Evolutionary conservation across 768 basidiomycete genomes (phyloP), one percentile per base, ranked within the genome.

Genomic region (Melanogaster broomeanus): DNA sequence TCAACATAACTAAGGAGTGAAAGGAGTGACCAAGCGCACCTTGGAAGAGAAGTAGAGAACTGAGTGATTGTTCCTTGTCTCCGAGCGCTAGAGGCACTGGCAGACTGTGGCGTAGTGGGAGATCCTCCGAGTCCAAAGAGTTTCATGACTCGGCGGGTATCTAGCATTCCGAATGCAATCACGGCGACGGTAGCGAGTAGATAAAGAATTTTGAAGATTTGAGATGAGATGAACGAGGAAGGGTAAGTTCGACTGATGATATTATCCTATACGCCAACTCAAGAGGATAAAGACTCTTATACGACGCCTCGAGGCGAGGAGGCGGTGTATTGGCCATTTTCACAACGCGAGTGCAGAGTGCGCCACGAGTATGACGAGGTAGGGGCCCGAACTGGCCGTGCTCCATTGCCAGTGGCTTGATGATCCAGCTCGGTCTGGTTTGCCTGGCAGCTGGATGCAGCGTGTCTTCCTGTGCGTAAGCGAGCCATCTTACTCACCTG

Each of bases 131-230:
- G 54, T 42, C 65, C 61, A 55, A 66, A 58, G 34, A 71, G 52
- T 41, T 46, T 71, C 69, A 67, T 65, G 62, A 70, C 61, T 52
- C 62, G 61, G 42, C 62, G 69, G 31, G 62, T 53, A 56, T 69
- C 62, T 55, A 71, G 55, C 67, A 69, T 71, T 48, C 65, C 64
- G 42, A 67, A 45, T 40, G 51, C 30, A 35, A 69, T 46, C 45
- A 60, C 55, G 25, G 59, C 46, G 39, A 61, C 45, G 35, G 50
- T 53, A 43, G 19, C 34, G 27, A 69, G 41, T 49, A 66, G 45
- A 53, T 60, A 57, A 34, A 59, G 48, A 69, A 70, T 70, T 56
- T 61, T 69, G 59, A 31, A 40, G 47, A 58, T 41, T 43, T 35
- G 19, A 15, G 34, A 45, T 33, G 52, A 34, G 53, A 52, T 51